Percentiles rank a stretch among this genome's conserved stretches.
Conservation (phyloP, 2,329 filamentous ascomycete species). For the Arthrobotrys musiformis region DNA sequence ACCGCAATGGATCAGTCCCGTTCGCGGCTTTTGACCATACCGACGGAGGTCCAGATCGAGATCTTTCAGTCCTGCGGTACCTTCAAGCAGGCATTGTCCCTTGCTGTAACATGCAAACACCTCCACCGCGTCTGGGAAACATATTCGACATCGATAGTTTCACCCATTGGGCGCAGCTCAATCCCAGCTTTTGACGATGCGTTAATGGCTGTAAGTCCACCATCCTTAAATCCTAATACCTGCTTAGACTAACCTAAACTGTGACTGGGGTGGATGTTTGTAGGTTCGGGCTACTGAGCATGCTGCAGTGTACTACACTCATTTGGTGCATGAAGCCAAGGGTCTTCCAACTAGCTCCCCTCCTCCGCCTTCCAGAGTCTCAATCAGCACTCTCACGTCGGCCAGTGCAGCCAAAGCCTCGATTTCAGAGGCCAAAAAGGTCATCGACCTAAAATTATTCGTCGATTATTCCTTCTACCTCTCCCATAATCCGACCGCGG, state of each 20-base stretch:
- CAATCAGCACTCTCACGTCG: conserved; percentile 14
- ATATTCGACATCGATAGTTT: conserved; percentile 29
- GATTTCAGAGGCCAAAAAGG: conserved; percentile 2
- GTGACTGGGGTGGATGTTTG: not conserved
- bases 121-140: conserved; percentile 22
- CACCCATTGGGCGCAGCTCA: conserved; percentile 28
- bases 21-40: conserved; percentile 4
- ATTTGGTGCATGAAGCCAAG: conserved; percentile 22
- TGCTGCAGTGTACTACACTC: conserved; percentile 30
- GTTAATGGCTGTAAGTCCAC: conserved; percentile 19
- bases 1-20: not conserved
- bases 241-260: not conserved
- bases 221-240: not conserved
- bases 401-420: conserved; percentile 19
- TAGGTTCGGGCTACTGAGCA: conserved; percentile 35
- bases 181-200: conserved; percentile 42
- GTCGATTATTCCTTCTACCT: conserved; percentile 36
- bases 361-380: conserved; percentile 28
- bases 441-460: conserved; percentile 29
- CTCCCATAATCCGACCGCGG: conserved; percentile 9
- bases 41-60: conserved; percentile 26
- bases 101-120: conserved; percentile 18
- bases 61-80: conserved; percentile 28
- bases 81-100: conserved; percentile 30
- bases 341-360: conserved; percentile 15